Conservation (phyloP, 371 early-diverging fungal species). For the Batkoa obscura region DNA sequence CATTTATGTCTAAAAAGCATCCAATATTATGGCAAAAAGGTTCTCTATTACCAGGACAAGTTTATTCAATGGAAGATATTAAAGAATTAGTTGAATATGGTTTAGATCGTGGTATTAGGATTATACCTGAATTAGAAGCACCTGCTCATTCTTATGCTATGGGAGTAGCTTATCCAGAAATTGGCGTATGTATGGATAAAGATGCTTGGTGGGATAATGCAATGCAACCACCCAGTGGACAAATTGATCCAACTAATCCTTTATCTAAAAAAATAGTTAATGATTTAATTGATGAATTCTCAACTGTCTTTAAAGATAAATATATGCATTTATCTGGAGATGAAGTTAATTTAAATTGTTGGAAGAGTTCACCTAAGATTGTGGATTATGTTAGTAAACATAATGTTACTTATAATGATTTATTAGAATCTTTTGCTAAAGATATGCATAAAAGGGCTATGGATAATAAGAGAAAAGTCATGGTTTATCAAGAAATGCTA, state of each 20-base stretch:
- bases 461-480: conserved; percentile 19
- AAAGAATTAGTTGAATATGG: conserved; percentile 39
- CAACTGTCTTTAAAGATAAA: conserved; percentile 36
- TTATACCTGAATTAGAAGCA: conserved; percentile 58
- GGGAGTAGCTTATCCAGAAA: conserved; percentile 15
- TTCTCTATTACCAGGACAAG: conserved; percentile 27
- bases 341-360: conserved; percentile 47
- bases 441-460: conserved; percentile 12
- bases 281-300: conserved; percentile 35
- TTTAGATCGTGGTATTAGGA: conserved; percentile 36
- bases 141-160: conserved; percentile 48
- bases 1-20: conserved; percentile 27
- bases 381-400: conserved; percentile 6
- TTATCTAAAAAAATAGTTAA: conserved; percentile 30
- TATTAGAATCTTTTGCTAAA: conserved; percentile 11
- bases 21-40: conserved; percentile 39
- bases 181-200: conserved; percentile 20
- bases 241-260: conserved; percentile 37
- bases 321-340: conserved; percentile 59
- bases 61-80: conserved; percentile 43
- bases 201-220: conserved; percentile 16
- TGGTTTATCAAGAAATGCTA: conserved; percentile 28
- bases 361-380: conserved; percentile 15
- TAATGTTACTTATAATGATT: background rate
- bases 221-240: conserved; percentile 49